These are phyloP conservation scores for Colletotrichum plurivorum DNA, from an alignment of 2,329 filamentous ascomycete genomes.

Conservation along the genomic window DNA sequence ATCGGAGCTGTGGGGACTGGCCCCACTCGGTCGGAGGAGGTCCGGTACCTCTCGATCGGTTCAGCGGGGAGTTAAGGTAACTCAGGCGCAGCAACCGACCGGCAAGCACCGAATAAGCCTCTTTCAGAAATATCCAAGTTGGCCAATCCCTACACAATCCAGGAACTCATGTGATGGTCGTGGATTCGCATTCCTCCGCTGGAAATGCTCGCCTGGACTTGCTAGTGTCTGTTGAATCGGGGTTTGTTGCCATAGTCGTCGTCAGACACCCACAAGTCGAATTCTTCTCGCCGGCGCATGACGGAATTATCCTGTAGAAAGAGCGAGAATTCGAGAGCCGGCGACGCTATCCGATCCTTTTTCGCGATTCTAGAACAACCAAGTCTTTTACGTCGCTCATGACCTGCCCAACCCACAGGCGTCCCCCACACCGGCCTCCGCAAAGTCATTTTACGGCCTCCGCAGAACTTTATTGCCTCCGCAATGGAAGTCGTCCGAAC, in stretches of 20 bases:
- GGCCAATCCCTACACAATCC: too few relatives aligned
- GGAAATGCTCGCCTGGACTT: too few relatives aligned
- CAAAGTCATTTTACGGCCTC: constrained; percentile 31
- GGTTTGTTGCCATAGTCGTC: too few relatives aligned
- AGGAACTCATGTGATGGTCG: background rate
- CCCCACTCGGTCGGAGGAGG: background rate
- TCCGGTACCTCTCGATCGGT: background rate
- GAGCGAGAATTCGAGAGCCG: constrained; percentile 20
- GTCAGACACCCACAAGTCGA: too few relatives aligned
- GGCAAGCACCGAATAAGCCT: too few relatives aligned
- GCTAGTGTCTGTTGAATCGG: too few relatives aligned
- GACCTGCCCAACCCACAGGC: constrained; percentile 4
- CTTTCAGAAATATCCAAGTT: background rate
- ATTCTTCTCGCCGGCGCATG: background rate
- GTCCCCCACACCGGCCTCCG: constrained; percentile 34
- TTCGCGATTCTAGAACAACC: background rate
- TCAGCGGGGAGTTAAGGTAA: background rate
- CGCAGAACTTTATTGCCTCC: constrained; percentile 23
- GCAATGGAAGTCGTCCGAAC: constrained; percentile 29
- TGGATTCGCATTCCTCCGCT: background rate
- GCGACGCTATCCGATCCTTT: background rate
- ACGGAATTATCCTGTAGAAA: background rate
- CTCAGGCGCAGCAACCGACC: too few relatives aligned
- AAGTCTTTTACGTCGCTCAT: constrained; percentile 6
- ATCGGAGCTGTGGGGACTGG: background rate